Percentiles rank a stretch among this genome's conserved stretches.
Conservation (phyloP, 139 green algal species). For the Desmodesmus armatus region DNA sequence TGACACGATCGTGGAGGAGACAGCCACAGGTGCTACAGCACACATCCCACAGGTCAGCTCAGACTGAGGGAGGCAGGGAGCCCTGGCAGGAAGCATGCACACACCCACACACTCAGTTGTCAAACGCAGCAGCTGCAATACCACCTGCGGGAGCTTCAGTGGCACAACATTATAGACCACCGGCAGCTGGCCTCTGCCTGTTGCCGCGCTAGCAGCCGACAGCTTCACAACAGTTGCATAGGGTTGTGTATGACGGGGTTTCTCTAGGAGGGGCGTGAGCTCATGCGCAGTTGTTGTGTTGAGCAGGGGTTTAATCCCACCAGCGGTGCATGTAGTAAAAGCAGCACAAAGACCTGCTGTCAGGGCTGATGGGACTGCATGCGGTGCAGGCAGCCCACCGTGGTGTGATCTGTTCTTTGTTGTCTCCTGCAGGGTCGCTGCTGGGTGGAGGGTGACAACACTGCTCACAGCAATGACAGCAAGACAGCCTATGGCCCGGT, state of each 20-base stretch:
- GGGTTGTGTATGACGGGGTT: too few species aligned
- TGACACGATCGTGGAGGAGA: constrained; percentile 71
- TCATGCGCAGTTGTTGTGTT: too few species aligned
- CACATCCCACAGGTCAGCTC: constrained; percentile 67
- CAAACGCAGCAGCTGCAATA: neutral
- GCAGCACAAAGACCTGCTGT: neutral
- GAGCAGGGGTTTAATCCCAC: too few species aligned
- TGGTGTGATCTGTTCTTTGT: neutral
- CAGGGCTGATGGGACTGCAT: neutral
- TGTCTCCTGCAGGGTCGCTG: constrained; percentile 75
- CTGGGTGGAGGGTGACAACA: constrained; percentile 91
- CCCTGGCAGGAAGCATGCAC: neutral
- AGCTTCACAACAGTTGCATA: too few species aligned
- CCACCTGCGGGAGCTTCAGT: too few species aligned
- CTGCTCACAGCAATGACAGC: constrained; percentile 65
- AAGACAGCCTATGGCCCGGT: constrained; percentile 73
- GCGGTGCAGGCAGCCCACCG: neutral
- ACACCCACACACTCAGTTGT: neutral
- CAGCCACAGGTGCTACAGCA: constrained; percentile 55
- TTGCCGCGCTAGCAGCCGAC: too few species aligned
- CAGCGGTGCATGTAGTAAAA: neutral
- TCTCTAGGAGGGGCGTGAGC: too few species aligned
- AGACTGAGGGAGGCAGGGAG: neutral
- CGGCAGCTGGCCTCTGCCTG: constrained; percentile 13
- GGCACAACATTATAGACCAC: too few species aligned